A percentile compares a stretch with the other conserved stretches of the same genome.
phyloP scores from a whole-genome alignment of 179 eudicot genomes.

The Nepenthes alata region DNA sequence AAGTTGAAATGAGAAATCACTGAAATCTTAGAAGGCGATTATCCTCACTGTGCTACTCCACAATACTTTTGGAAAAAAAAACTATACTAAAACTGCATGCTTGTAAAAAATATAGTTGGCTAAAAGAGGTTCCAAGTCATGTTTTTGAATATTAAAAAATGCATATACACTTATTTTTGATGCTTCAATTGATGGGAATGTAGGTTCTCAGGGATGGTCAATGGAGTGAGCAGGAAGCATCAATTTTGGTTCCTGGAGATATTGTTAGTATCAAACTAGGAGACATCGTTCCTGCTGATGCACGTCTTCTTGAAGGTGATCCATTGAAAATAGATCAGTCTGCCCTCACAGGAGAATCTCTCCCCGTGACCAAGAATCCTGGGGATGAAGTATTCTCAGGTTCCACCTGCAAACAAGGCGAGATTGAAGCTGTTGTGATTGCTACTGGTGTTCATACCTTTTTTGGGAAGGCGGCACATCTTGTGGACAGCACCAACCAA shows the following conservation, averaged over 20 bases:
- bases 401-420: constrained; percentile 66
- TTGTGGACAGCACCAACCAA: constrained; percentile 64
- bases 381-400: constrained; percentile 63
- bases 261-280: constrained; percentile 60
- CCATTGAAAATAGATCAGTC: constrained; percentile 59
- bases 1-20: too few relatives aligned
- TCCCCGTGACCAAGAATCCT: constrained; percentile 55
- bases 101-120: too few relatives aligned
- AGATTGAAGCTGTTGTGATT: constrained; percentile 59
- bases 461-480: constrained; percentile 71
- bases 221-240: constrained; percentile 55
- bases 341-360: constrained; percentile 65
- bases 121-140: neutral
- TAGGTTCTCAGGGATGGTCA: constrained; percentile 56
- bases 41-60: too few relatives aligned
- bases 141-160: neutral
- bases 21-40: too few relatives aligned
- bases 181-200: neutral
- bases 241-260: constrained; percentile 56
- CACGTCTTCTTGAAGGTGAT: constrained; percentile 62
- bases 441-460: constrained; percentile 75
- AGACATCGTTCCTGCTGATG: constrained; percentile 67
- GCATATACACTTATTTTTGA: neutral
- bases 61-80: too few relatives aligned
- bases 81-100: too few relatives aligned